Evolutionary conservation across 2,329 filamentous ascomycete genomes (phyloP).

Genomic region (Amphichorda felina): DNA sequence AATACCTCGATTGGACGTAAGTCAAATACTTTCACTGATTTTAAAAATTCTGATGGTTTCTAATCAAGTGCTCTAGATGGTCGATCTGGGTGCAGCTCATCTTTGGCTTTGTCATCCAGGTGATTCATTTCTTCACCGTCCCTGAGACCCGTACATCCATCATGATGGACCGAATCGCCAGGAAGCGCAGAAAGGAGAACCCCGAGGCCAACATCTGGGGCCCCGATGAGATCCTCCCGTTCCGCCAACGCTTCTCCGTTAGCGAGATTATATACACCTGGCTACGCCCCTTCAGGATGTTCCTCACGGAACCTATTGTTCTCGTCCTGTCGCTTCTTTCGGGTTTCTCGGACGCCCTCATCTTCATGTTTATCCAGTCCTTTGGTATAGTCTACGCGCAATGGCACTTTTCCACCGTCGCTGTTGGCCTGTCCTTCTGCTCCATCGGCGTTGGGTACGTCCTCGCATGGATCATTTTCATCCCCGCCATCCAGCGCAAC

Average conservation of each 20-base stretch:
- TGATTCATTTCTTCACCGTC: slow-evolving; percentile 55
- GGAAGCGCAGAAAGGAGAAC: slow-evolving; percentile 46
- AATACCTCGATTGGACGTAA: slow-evolving; percentile 55
- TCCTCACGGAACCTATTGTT: slow-evolving; percentile 64
- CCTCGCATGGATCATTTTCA: slow-evolving; percentile 47
- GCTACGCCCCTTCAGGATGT: slow-evolving; percentile 60
- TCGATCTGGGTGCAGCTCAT: slow-evolving; percentile 80
- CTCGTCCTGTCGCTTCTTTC: slow-evolving; percentile 57
- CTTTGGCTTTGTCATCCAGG: slow-evolving; percentile 58
- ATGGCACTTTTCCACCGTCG: slow-evolving; percentile 48
- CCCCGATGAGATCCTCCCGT: slow-evolving; percentile 57
- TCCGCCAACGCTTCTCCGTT: slow-evolving; percentile 43
- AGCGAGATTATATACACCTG: slow-evolving; percentile 45
- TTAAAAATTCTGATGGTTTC: too few relatives aligned
- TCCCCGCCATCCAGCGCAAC: slow-evolving; percentile 43
- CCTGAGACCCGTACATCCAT: slow-evolving; percentile 69
- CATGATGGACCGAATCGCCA: slow-evolving; percentile 69
- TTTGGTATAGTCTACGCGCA: slow-evolving; percentile 57
- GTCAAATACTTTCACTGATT: too few relatives aligned
- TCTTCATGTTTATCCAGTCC: slow-evolving; percentile 68
- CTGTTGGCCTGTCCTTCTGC: slow-evolving; percentile 50
- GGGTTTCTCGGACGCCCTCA: slow-evolving; percentile 62
- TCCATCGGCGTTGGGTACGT: slow-evolving; percentile 57
- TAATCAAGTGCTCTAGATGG: slow-evolving; percentile 24
- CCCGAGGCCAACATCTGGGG: slow-evolving; percentile 53